Conservation (phyloP, 345 rosid species). For the Populus nigra region DNA sequence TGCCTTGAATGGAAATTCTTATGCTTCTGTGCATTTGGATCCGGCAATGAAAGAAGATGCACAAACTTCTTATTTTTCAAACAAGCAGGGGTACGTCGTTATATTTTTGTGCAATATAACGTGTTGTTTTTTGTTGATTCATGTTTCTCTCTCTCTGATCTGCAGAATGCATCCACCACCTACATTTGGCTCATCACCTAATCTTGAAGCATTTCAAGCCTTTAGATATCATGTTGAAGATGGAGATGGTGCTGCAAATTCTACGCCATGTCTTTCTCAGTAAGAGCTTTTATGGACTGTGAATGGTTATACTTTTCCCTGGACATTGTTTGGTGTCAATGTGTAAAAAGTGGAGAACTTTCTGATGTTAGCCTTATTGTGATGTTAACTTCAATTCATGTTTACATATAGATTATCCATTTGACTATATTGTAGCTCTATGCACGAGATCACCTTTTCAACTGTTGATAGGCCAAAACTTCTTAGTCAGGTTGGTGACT, state of each 20-base stretch:
- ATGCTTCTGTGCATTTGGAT: constrained; percentile 50
- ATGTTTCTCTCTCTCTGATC: neutral
- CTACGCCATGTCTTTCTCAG: constrained; percentile 35
- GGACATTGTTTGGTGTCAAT: neutral
- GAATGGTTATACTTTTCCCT: neutral
- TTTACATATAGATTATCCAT: neutral
- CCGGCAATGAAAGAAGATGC: constrained; percentile 70
- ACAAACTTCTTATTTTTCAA: constrained; percentile 55
- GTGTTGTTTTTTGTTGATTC: neutral
- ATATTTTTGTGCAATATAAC: neutral
- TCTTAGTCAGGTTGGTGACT: constrained; percentile 71
- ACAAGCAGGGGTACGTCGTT: constrained; percentile 50
- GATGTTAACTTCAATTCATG: constrained; percentile 3
- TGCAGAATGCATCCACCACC: constrained; percentile 80
- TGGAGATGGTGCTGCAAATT: constrained; percentile 54
- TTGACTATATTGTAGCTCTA: constrained; percentile 60
- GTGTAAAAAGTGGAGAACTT: neutral
- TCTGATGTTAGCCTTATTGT: neutral
- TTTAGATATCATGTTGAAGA: constrained; percentile 52
- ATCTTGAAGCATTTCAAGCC: constrained; percentile 62
- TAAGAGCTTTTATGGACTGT: constrained; percentile 18
- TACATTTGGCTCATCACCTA: constrained; percentile 86
- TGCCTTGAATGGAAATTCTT: constrained; percentile 36
- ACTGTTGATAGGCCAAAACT: constrained; percentile 95
- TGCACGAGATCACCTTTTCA: constrained; percentile 95